A percentile compares a stretch with the other conserved stretches of the same genome.
Conservation (phyloP, 129 eudicot genomes). For the Ambrosia trifida region DNA sequence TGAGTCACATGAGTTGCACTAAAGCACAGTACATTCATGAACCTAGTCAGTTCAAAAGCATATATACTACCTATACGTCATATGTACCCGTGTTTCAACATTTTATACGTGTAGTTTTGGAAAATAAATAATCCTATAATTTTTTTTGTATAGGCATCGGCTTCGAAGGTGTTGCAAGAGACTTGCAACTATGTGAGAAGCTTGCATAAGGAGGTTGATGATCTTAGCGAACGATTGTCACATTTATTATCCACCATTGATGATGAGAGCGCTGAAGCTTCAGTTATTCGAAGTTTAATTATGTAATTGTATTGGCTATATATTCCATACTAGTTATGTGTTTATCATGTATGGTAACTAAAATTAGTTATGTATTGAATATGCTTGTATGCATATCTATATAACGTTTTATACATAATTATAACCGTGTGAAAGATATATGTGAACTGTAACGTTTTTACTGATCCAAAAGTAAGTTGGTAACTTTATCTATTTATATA, state of each 20-base stretch:
- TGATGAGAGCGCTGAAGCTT: conserved; percentile 65
- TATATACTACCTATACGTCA: too few relatives aligned
- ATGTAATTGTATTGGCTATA: conserved; percentile 19
- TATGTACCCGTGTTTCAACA: not conserved
- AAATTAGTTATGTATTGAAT: not conserved
- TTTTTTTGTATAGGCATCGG: conserved; percentile 49
- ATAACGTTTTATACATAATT: not conserved
- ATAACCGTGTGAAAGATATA: not conserved
- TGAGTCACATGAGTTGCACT: conserved; percentile 26
- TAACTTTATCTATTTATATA: not conserved
- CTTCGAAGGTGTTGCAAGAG: conserved; percentile 78
- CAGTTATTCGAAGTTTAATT: conserved; percentile 64
- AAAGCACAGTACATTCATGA: conserved; percentile 19
- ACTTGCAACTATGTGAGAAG: conserved; percentile 73
- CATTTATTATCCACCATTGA: conserved; percentile 62
- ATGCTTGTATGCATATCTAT: not conserved
- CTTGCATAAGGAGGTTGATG: conserved; percentile 76
- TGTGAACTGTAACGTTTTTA: conserved; percentile 7
- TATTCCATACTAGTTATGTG: not conserved
- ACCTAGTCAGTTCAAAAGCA: not conserved
- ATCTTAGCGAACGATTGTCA: conserved; percentile 71
- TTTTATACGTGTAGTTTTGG: not conserved
- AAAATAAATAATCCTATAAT: not conserved
- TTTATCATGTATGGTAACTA: not conserved
- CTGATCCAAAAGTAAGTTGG: not conserved